Conservation (phyloP, 1,139 yeast species). For the Candida sojae region DNA sequence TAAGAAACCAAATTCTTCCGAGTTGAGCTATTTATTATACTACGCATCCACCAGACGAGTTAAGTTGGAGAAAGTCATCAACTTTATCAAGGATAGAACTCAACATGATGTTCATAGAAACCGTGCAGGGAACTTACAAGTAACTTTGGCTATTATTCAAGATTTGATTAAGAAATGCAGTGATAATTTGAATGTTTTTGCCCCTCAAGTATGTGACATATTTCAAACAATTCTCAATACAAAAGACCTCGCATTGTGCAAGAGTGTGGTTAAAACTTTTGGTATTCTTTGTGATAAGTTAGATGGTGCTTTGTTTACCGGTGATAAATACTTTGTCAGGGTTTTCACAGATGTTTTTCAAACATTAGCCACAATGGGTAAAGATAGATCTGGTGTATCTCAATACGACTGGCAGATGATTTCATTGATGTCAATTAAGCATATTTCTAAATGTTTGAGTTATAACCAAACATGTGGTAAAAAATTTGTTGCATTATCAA, state of each 20-base stretch:
- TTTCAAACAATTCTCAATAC: conserved; percentile 45
- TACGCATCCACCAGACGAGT: conserved; percentile 91
- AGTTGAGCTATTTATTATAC: conserved; percentile 81
- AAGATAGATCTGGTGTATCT: conserved; percentile 19
- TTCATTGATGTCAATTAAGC: conserved; percentile 45
- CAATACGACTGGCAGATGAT: conserved; percentile 51
- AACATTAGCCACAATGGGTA: conserved; percentile 30
- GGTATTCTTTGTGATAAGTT: conserved; percentile 63
- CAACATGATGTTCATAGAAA: conserved; percentile 54
- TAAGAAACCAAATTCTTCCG: conserved; percentile 90
- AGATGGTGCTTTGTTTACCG: conserved; percentile 69
- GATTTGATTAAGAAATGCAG: conserved; percentile 75
- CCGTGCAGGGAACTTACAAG: conserved; percentile 78
- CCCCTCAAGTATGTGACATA: conserved; percentile 57
- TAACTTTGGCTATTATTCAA: conserved; percentile 69
- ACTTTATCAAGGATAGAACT: conserved; percentile 67
- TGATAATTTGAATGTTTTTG: conserved; percentile 83
- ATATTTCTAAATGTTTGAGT: conserved; percentile 46
- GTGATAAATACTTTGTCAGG: conserved; percentile 64
- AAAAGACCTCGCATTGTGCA: conserved; percentile 58
- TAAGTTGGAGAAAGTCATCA: conserved; percentile 83
- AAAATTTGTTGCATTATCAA: conserved; percentile 36
- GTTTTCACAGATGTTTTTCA: conserved; percentile 47
- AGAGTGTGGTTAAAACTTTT: conserved; percentile 53
- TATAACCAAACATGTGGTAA: conserved; percentile 39